Evolutionary conservation across 1,139 yeast species (phyloP).

Genomic region (Protomyces gravidus): DNA sequence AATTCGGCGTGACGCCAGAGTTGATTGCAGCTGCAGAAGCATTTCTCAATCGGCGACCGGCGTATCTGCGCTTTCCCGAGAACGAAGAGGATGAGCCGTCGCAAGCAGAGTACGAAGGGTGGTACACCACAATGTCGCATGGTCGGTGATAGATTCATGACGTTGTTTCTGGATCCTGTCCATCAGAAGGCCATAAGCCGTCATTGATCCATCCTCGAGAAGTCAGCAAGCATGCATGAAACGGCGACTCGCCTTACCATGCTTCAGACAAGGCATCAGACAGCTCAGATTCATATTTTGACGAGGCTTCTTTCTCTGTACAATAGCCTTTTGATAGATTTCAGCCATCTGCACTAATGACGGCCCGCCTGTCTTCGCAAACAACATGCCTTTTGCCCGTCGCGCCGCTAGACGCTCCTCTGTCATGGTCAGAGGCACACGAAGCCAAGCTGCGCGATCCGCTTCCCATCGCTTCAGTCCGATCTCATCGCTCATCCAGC

Average conservation of each 20-base stretch:
- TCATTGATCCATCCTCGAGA: slow-evolving; percentile 22
- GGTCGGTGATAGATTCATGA: neutral
- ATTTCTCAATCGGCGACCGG: neutral
- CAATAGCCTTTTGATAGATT: neutral
- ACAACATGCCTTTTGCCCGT: neutral
- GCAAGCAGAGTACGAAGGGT: neutral
- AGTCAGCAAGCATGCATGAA: too few relatives aligned
- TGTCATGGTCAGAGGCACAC: neutral
- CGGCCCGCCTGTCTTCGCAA: neutral
- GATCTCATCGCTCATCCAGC: neutral
- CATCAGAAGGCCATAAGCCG: slow-evolving; percentile 24
- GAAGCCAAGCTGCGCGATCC: neutral
- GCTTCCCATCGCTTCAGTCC: neutral
- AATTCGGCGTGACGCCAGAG: neutral
- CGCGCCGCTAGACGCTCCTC: neutral
- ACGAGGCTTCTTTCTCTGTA: neutral
- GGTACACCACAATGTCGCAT: neutral
- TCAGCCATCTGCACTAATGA: neutral
- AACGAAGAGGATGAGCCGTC: neutral
- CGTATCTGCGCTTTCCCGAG: neutral
- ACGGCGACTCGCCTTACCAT: too few relatives aligned
- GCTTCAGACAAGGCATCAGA: slow-evolving; percentile 9
- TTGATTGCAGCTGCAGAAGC: neutral
- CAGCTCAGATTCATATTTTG: slow-evolving; percentile 9
- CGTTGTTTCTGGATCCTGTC: neutral